A percentile compares a stretch with the other conserved stretches of the same genome.
phyloP scores from a whole-genome alignment of 108 stramenopile genomes.

The Parietichytrium sp. region DNA sequence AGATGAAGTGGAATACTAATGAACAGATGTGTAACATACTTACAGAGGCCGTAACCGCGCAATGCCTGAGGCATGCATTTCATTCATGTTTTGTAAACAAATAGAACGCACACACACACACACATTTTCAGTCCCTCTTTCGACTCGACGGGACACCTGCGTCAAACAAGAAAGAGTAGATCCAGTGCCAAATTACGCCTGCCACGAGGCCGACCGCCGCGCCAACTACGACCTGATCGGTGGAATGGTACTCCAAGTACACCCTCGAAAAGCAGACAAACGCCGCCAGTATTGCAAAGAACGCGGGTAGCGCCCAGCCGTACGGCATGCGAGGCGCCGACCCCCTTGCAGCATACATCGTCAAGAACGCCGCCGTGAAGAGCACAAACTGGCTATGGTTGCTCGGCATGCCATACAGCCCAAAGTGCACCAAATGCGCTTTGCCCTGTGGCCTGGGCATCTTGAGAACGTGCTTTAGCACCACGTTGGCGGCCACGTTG shows the following conservation, averaged over 20 bases:
- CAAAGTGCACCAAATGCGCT: constrained; percentile 7
- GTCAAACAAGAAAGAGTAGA: constrained; percentile 1
- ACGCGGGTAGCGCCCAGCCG: constrained; percentile 41
- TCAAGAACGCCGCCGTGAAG: constrained; percentile 50
- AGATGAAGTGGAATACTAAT: no score
- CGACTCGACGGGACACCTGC: no score
- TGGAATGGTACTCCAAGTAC: constrained; percentile 54
- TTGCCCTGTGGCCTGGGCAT: constrained; percentile 16
- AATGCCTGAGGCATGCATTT: no score
- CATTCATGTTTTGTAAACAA: no score
- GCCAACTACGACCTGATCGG: constrained; percentile 50
- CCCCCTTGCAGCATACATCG: constrained; percentile 40
- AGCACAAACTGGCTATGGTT: constrained; percentile 57
- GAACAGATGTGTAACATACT: no score
- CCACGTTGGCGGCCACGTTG: constrained; percentile 22
- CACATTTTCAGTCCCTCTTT: no score
- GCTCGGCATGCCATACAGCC: constrained; percentile 59
- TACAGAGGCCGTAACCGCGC: no score
- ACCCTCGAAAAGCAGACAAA: constrained; percentile 51
- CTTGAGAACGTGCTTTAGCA: constrained; percentile 1
- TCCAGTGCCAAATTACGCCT: constrained; percentile 43
- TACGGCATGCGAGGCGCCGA: constrained; percentile 19
- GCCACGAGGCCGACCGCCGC: constrained; percentile 40
- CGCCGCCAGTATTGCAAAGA: not conserved
- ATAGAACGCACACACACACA: no score